Percentiles rank a stretch among this genome's conserved stretches.
Evolutionary conservation across 1,284 basidiomycete genomes (phyloP).

Genomic region (Thelephora terrestris): DNA sequence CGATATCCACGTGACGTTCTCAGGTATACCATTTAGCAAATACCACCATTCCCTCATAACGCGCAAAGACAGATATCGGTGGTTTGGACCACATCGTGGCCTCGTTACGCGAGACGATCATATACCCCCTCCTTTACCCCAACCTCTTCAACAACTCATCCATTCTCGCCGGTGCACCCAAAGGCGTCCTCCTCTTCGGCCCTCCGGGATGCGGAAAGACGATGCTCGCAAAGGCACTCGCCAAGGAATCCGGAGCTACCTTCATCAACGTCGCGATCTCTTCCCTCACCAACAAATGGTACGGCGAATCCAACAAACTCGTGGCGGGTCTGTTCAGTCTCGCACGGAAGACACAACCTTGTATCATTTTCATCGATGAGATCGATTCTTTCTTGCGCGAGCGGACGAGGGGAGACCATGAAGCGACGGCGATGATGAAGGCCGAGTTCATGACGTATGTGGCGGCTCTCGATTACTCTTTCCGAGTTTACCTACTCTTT

Average conservation of each 20-base stretch:
- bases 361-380: slow-evolving; percentile 78
- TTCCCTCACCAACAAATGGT: slow-evolving; percentile 88
- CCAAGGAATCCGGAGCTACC: slow-evolving; percentile 93
- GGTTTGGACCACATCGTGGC: slow-evolving; percentile 90
- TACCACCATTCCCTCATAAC: neutral
- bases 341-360: slow-evolving; percentile 66
- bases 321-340: slow-evolving; percentile 79
- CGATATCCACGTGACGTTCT: slow-evolving; percentile 67
- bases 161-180: slow-evolving; percentile 61
- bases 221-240: slow-evolving; percentile 91
- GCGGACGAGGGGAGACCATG: slow-evolving; percentile 83
- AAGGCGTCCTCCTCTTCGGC: slow-evolving; percentile 80
- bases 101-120: slow-evolving; percentile 90
- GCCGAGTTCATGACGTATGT: slow-evolving; percentile 98
- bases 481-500: neutral
- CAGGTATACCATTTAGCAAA: slow-evolving; percentile 36
- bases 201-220: slow-evolving; percentile 94
- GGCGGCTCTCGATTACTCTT: slow-evolving; percentile 21
- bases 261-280: slow-evolving; percentile 89
- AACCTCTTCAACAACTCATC: slow-evolving; percentile 75
- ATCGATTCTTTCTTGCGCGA: slow-evolving; percentile 89
- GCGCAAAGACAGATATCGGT: slow-evolving; percentile 63
- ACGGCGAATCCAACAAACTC: slow-evolving; percentile 97
- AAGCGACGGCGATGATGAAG: slow-evolving; percentile 99
- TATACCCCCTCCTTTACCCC: slow-evolving; percentile 92